These are phyloP conservation scores for Uronychia binucleata DNA, from an alignment of 73 alveolate species.

Conservation along the genomic window DNA sequence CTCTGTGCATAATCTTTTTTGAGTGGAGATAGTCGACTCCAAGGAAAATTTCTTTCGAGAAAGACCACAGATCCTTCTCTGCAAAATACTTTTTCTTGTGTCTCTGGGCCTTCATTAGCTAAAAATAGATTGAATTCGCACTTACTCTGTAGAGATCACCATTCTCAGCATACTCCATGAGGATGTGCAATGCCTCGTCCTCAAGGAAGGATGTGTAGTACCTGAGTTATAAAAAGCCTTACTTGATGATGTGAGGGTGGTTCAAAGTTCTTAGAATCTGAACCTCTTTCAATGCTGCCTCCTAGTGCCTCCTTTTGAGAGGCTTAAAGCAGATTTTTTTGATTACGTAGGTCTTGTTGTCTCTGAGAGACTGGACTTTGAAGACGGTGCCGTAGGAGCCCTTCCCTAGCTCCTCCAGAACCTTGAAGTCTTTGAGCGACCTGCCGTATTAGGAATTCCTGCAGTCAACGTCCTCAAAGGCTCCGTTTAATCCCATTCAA, in stretches of 20 bases:
- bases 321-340: conserved; percentile 89
- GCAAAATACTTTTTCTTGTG: conserved; percentile 65
- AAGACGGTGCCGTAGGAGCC: conserved; percentile 91
- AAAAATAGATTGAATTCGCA: neutral
- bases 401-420: conserved; percentile 87
- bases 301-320: conserved; percentile 83
- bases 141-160: conserved; percentile 92
- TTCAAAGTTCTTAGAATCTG: conserved; percentile 80
- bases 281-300: conserved; percentile 90
- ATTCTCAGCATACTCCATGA: conserved; percentile 96
- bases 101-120: conserved; percentile 54
- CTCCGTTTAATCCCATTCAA: too few relatives aligned
- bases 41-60: conserved; percentile 77
- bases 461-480: too few relatives aligned
- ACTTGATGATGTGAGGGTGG: conserved; percentile 90
- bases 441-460: conserved; percentile 43
- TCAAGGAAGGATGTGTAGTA: conserved; percentile 90
- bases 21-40: conserved; percentile 92
- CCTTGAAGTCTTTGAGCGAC: conserved; percentile 79
- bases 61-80: conserved; percentile 91
- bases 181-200: conserved; percentile 83
- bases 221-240: neutral
- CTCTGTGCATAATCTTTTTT: conserved; percentile 93
- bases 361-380: conserved; percentile 70
- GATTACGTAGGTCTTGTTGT: conserved; percentile 61